A percentile compares a stretch with the other conserved stretches of the same genome.
phyloP scores from a whole-genome alignment of 176 grass and related monocot species.

The Themeda triandra region DNA sequence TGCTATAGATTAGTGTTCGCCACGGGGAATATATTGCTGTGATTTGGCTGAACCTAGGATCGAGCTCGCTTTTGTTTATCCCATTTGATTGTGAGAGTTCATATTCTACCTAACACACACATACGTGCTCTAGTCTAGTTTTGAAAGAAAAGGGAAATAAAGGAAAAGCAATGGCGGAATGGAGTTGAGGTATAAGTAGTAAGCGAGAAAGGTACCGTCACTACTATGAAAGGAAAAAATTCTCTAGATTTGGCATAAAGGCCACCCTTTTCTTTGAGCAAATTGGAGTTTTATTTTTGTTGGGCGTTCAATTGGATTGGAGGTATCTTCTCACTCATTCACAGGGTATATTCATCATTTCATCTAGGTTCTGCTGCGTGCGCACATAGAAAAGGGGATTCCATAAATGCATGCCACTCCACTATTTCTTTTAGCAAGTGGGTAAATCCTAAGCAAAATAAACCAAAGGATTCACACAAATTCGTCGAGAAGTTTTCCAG shows the following conservation, averaged over 20 bases:
- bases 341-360: conserved; percentile 15
- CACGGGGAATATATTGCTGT: neutral
- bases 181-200: conserved; percentile 3
- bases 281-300: neutral
- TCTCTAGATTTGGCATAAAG: conserved; percentile 31
- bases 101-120: neutral
- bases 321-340: neutral
- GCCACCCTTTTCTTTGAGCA: neutral
- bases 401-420: neutral
- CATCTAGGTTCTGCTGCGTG: neutral
- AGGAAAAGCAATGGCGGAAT: neutral
- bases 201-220: neutral
- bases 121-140: neutral
- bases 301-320: neutral
- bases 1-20: neutral
- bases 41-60: neutral
- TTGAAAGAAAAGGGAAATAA: neutral
- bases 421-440: neutral
- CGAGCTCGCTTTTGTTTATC: neutral
- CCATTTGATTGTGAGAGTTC: neutral
- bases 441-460: neutral
- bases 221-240: conserved; percentile 25
- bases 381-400: neutral
- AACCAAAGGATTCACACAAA: neutral
- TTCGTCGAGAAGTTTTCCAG: neutral